Conservation (phyloP, 345 rosid genomes). For the Xanthoceras sorbifolium region DNA sequence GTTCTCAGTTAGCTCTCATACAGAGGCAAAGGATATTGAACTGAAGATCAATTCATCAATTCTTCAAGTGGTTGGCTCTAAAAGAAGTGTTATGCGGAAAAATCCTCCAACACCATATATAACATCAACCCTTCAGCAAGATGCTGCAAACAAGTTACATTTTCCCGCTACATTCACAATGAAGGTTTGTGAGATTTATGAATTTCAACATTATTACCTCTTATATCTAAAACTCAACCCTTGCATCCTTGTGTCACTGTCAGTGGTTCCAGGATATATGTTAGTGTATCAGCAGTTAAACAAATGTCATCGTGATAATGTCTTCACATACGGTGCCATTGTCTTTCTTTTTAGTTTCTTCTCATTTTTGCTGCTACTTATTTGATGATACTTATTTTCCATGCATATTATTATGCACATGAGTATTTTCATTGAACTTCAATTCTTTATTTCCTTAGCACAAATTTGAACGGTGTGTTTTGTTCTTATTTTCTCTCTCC, state of each 20-base stretch:
- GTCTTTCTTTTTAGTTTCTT: neutral
- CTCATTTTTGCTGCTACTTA: neutral
- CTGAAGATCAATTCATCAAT: conserved; percentile 49
- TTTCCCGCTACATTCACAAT: conserved; percentile 73
- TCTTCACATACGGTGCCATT: neutral
- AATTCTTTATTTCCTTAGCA: neutral
- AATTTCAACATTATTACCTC: neutral
- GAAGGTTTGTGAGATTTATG: conserved; percentile 61
- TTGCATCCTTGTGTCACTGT: neutral
- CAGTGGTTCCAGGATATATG: neutral
- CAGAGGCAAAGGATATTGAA: conserved; percentile 59
- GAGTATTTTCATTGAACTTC: neutral
- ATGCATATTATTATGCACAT: neutral
- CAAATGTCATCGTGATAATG: neutral
- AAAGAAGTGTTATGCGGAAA: conserved; percentile 56
- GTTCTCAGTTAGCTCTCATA: conserved; percentile 63
- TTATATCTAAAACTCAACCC: neutral
- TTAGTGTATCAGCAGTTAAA: neutral
- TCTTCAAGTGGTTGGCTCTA: conserved; percentile 59
- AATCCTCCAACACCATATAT: conserved; percentile 94
- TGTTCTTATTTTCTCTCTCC: neutral
- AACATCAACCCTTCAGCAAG: conserved; percentile 98
- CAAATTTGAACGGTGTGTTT: conserved; percentile 8
- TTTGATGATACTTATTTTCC: neutral
- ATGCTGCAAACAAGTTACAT: conserved; percentile 90